These are phyloP conservation scores for Porcisia hertigi DNA, from an alignment of 208 protist genomes.

Conservation along the genomic window DNA sequence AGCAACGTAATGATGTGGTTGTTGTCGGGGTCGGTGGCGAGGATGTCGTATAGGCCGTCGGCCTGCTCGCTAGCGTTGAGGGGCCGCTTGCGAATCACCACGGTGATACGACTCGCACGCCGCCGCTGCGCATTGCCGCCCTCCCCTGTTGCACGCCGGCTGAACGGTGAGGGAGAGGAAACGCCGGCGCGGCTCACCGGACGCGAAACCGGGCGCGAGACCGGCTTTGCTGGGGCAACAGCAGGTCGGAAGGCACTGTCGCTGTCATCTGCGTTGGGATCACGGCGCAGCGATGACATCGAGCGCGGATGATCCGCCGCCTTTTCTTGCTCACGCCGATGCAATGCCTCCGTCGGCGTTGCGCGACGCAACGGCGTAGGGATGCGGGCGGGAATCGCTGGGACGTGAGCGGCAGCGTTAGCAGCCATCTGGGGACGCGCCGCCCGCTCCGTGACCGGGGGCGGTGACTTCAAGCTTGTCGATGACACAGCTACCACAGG, in stretches of 20 bases:
- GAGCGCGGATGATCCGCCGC: slow-evolving; percentile 22
- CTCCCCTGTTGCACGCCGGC: slow-evolving; percentile 32
- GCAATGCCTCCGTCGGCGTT: slow-evolving; percentile 17
- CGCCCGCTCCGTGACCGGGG: slow-evolving; percentile 23
- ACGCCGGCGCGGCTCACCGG: slow-evolving; percentile 63
- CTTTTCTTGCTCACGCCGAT: slow-evolving; percentile 29
- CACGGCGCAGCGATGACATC: slow-evolving; percentile 41
- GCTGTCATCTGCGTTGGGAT: slow-evolving; percentile 44
- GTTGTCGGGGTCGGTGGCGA: slow-evolving; percentile 87
- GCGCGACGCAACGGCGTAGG: slow-evolving; percentile 31
- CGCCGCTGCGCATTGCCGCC: slow-evolving; percentile 30
- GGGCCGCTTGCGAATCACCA: slow-evolving; percentile 92
- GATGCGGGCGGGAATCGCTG: slow-evolving; percentile 25
- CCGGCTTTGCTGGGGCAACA: slow-evolving; percentile 34
- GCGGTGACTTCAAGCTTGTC: slow-evolving; percentile 19
- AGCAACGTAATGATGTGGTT: slow-evolving; percentile 76
- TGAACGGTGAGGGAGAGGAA: slow-evolving; percentile 53
- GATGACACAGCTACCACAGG: not conserved
- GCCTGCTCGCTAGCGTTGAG: slow-evolving; percentile 75
- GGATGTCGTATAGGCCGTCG: slow-evolving; percentile 88
- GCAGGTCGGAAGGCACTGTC: slow-evolving; percentile 23
- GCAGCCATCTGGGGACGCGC: slow-evolving; percentile 19
- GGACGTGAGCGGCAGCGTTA: slow-evolving; percentile 16
- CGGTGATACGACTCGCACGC: slow-evolving; percentile 80
- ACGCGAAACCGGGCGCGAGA: slow-evolving; percentile 65